Base-by-base conservation (phyloP, 169 alveolate genomes). In the Plasmodium adleri region DNA sequence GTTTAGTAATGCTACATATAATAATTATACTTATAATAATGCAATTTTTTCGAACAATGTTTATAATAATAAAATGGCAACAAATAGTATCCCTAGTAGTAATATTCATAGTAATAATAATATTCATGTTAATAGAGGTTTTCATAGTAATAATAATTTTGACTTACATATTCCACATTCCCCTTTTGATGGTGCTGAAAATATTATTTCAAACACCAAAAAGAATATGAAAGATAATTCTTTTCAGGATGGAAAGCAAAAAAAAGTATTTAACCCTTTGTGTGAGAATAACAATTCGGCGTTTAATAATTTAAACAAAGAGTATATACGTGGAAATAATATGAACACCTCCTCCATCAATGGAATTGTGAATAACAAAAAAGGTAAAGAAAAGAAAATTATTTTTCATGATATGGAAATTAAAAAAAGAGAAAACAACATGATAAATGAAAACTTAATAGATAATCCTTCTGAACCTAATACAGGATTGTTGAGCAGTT, bases 341-440 rank as follows among this genome's bases (percentile, higher is more conserved):
- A 20, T 68, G 49, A 67, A 68, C 47, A 83, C 68, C 8, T 52
- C 45, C 7, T 56, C 64, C 10, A 12, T 68, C 20, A 72, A 83
- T 10, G 74, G 32, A 15, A 15, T 39, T 39, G 47, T 67, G n/a
- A 12, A n/a, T 8, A 83, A 43, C 50, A 64, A 54, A 13, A 15
- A 54, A 22, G 47, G 50, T 43, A n/a, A 22, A 28, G 66, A 5
- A 83, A 68, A 66, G 91, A 83, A 13, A 68, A 56, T 68, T 39
- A 7, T 39, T 39, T 5, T 68, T 6, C 24, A 63, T 13, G 58
- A 47, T 72, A 39, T 5, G 10, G 56, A 15, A 43, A 10, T 68
- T 47, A 56, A 67, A 52, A 63, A 49, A 1, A 66, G 45, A 32
- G 83, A 68, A 15, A 47, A 45, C 17, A 54, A 24, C 22, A 24